Evolutionary conservation across 495 filamentous ascomycete genomes (phyloP).

Genomic region (Xylaria sp.): DNA sequence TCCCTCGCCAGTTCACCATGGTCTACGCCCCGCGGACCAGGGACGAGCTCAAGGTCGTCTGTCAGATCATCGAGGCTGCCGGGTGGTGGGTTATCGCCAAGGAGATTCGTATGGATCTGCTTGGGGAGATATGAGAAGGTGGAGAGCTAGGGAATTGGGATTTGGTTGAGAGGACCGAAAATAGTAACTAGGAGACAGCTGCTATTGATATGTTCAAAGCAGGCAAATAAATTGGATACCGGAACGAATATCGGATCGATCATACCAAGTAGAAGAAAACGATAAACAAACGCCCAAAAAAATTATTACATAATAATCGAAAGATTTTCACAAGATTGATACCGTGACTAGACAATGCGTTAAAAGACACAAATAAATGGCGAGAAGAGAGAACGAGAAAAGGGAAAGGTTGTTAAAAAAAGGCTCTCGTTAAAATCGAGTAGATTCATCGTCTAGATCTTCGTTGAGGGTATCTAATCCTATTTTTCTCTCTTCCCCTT

Average conservation of each 20-base stretch:
- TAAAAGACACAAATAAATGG: too few relatives aligned
- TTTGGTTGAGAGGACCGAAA: background rate
- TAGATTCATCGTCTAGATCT: constrained; percentile 23
- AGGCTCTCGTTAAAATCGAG: background rate
- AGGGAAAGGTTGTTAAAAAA: too few relatives aligned
- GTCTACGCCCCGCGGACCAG: constrained; percentile 78
- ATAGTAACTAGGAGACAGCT: background rate
- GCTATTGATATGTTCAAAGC: background rate
- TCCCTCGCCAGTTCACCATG: constrained; percentile 75
- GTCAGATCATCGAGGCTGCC: constrained; percentile 74
- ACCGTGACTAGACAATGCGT: background rate
- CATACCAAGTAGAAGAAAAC: background rate
- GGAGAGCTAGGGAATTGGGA: background rate
- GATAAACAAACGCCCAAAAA: too few relatives aligned
- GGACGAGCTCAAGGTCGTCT: constrained; percentile 70
- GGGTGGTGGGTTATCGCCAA: constrained; percentile 62
- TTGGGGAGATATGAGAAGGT: constrained; percentile 26
- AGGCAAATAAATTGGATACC: background rate
- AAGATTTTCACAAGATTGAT: background rate
- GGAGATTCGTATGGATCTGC: constrained; percentile 47
- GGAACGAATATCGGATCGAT: background rate
- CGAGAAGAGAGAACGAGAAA: background rate
- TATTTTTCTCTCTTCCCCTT: background rate
- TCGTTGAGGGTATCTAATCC: constrained; percentile 32
- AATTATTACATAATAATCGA: background rate